Evolutionary conservation across 2,329 filamentous ascomycete genomes (phyloP), one percentile per base, ranked within the genome.

Genomic region (Diplodia corticola): DNA sequence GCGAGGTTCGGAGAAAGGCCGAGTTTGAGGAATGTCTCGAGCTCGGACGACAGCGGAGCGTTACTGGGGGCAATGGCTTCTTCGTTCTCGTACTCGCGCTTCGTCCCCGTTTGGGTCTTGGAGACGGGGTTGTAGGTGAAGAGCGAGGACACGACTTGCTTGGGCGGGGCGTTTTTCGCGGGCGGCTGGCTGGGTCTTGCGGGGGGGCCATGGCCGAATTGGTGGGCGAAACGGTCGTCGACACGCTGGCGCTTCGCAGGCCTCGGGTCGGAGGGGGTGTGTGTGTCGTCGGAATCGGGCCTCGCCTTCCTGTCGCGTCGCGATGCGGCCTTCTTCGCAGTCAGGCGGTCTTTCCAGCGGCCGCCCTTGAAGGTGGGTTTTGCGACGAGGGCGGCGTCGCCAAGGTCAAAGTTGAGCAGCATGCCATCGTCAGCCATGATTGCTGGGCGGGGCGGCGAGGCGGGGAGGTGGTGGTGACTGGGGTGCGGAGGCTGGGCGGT

Each of bases 351-450:
- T 75, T 91, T 90, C 95, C 95, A 99, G 72, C 88, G 87, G n/a
- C 95, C 95, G 71, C 95, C 95, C 76, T 91, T 95, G 78, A 96
- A 91, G 64, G 81, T 85, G 3, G 83, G 80, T 71, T 84, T 83
- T 84, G 85, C 82, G 68, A 88, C 84, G 64, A 91, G 76, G 13
- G 90, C 85, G 20, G 82, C 85, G 68, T 91, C 88, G 30, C 87
- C 85, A 66, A 97, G 82, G 72, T 92, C 89, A 76, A 98, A 97
- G 73, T 98, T 98, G 75, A 98, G 83, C 66, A 97, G 86, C 87
- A 99, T 91, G 71, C 93, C 93, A 88, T 96, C 91, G 82, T 98
- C 93, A 61, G 91, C 91, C 93, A 98, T 97, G 26, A 44, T 46
- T 69, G 72, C 69, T 59, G 54, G 17, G 51, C 37, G 28, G 10